Evolutionary conservation across 2,329 filamentous ascomycete genomes (phyloP).

Genomic region (Fusarium sp.): DNA sequence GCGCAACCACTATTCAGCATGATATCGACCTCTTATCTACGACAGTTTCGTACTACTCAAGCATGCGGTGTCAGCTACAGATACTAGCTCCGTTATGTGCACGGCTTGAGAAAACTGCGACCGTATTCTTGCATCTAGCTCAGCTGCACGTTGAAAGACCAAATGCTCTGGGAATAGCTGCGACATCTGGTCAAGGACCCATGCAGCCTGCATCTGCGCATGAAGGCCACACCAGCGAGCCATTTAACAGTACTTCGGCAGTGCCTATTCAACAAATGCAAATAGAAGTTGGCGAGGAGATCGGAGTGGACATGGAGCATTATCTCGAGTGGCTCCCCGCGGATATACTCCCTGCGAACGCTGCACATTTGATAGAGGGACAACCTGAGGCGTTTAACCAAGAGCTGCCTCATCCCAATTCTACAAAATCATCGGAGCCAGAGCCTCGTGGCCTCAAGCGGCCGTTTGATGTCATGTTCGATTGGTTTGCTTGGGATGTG

Average conservation of each 20-base stretch:
- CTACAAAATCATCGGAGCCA: no score
- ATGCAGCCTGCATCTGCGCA: rapidly evolving
- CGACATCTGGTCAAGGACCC: neutral
- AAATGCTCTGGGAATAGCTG: rapidly evolving
- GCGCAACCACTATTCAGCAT: neutral
- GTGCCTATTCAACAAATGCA: neutral
- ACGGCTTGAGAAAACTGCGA: neutral
- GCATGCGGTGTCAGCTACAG: neutral
- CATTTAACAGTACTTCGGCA: rapidly evolving
- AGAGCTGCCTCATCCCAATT: rapidly evolving
- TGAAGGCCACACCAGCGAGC: rapidly evolving
- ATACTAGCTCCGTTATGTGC: neutral
- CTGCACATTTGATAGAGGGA: rapidly evolving
- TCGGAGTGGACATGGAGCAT: neutral
- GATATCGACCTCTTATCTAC: neutral
- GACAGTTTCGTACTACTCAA: neutral
- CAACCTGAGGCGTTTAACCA: no score
- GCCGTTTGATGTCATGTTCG: conserved; percentile 3
- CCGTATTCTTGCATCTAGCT: neutral
- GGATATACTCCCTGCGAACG: neutral
- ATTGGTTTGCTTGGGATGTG: conserved; percentile 15
- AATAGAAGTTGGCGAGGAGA: neutral
- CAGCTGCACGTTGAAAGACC: neutral
- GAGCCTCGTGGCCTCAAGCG: neutral
- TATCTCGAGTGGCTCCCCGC: neutral